These are phyloP conservation scores for Buddleja alternifolia DNA, from an alignment of 257 asterid species.

Conservation along the genomic window DNA sequence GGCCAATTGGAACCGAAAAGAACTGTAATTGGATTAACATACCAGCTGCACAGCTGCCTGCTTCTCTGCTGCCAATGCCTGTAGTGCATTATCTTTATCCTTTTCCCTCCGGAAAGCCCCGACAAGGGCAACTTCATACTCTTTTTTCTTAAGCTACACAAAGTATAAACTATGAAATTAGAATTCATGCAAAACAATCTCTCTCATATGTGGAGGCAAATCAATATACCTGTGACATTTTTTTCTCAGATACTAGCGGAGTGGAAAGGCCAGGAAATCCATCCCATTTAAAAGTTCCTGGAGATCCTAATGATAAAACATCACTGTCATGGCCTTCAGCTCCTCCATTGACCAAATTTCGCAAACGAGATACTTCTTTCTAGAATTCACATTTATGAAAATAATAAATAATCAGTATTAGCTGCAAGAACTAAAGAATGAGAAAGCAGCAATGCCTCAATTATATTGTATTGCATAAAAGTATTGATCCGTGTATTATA, in stretches of 20 bases:
- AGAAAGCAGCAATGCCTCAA: constrained; percentile 15
- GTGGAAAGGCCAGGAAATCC: constrained; percentile 75
- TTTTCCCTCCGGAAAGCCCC: constrained; percentile 91
- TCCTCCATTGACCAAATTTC: constrained; percentile 68
- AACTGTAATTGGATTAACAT: constrained; percentile 34
- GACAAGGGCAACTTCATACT: constrained; percentile 89
- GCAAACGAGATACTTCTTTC: constrained; percentile 72
- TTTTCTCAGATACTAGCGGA: constrained; percentile 74
- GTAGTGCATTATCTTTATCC: constrained; percentile 74
- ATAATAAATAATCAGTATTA: constrained; percentile 10
- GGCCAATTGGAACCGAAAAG: constrained; percentile 24
- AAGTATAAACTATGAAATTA: constrained; percentile 7
- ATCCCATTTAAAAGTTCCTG: constrained; percentile 80
- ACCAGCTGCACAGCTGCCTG: constrained; percentile 88
- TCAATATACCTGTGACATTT: constrained; percentile 61
- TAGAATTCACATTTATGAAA: constrained; percentile 26
- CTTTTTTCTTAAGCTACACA: constrained; percentile 68
- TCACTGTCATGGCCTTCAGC: constrained; percentile 64
- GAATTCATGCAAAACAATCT: constrained; percentile 25
- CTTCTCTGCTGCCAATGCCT: constrained; percentile 72
- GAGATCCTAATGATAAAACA: constrained; percentile 59
- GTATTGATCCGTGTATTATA: too few species aligned
- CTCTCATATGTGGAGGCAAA: constrained; percentile 25
- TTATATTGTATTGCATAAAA: background rate
- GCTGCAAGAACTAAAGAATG: background rate